Evolutionary conservation across 208 protist species (phyloP), one percentile per base, ranked within the genome.

Genomic region (Acanthamoeba castellanii): DNA sequence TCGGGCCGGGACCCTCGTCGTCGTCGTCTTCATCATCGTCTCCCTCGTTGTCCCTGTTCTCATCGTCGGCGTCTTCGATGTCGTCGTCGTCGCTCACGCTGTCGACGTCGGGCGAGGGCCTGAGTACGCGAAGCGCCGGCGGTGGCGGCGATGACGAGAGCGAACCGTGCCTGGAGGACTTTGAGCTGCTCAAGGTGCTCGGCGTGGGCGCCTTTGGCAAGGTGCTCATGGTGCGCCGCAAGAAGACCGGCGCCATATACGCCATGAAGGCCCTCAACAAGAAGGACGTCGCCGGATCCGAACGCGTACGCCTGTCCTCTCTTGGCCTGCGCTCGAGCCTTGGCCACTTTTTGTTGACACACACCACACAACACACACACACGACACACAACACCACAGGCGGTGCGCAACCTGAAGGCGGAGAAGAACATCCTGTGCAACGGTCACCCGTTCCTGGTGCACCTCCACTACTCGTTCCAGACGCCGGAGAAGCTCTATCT

Each of bases 241-340:
- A 98, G 91, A 96, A 97, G 61, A 98, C 95, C 6, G 95, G 95
- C 5, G 90, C 93, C 34, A 96, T 98, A 3, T 98, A 98, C 84
- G 97, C 97, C 25, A 98, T 98, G 97, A 98, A 98, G 81, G 97
- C 96, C 32, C 52, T 98, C 55, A 93, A 87, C 68, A 97, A 97
- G 74, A 66, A 81, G 45, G 64, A 61, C 34, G 90, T 94, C 27
- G 87, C 87, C 87, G 61, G 30, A 50, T 81, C 64, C 88, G 88
- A 93, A 78, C 59, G 88, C 78, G 50, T 64, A 88, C n/a, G 81
- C n/a, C 20, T 34, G 6, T 16, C 52, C 81, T 37, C 20, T 34
- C n/a, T 18, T 8, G 55, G 0, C 22, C 57, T 18, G 20, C 57
- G 57, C 57, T 57, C 52, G 16, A 20, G 52, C 52, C 37, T 42